These are phyloP conservation scores for Tricholoma hemisulphureum DNA, from an alignment of 768 basidiomycete species.

Conservation along the genomic window DNA sequence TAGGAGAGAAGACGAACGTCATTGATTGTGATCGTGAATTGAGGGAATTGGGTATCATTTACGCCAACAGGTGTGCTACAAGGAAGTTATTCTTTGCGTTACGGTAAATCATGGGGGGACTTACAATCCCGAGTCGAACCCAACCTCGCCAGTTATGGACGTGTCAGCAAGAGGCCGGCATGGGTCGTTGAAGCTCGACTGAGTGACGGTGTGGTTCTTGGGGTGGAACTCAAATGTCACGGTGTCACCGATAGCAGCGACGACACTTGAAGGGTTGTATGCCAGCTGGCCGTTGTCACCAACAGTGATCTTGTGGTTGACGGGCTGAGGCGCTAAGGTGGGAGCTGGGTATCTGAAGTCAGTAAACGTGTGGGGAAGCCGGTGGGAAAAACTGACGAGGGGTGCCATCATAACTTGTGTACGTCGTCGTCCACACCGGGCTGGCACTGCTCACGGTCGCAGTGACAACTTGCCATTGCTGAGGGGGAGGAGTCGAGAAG, in stretches of 20 bases:
- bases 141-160: constrained; percentile 22
- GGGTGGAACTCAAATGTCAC: constrained; percentile 44
- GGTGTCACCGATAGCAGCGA: constrained; percentile 42
- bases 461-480: constrained; percentile 37
- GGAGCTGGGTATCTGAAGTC: constrained; percentile 6
- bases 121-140: constrained; percentile 47
- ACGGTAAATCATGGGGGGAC: constrained; percentile 12
- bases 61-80: constrained; percentile 42
- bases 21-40: constrained; percentile 48
- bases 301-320: constrained; percentile 38
- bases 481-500: constrained; percentile 31
- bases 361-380: neutral
- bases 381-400: constrained; percentile 23
- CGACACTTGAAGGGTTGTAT: constrained; percentile 39
- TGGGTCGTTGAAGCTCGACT: constrained; percentile 39
- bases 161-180: constrained; percentile 27
- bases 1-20: constrained; percentile 28
- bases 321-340: constrained; percentile 18
- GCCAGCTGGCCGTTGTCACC: constrained; percentile 35
- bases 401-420: constrained; percentile 38
- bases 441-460: constrained; percentile 37
- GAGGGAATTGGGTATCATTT: constrained; percentile 42
- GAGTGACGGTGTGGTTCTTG: constrained; percentile 49
- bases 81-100: neutral
- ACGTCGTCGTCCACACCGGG: constrained; percentile 37